Evolutionary conservation across 225 moss, liverwort and hornwort species (phyloP), one percentile per base, ranked within the genome.

Genomic region (Straminergon stramineum): DNA sequence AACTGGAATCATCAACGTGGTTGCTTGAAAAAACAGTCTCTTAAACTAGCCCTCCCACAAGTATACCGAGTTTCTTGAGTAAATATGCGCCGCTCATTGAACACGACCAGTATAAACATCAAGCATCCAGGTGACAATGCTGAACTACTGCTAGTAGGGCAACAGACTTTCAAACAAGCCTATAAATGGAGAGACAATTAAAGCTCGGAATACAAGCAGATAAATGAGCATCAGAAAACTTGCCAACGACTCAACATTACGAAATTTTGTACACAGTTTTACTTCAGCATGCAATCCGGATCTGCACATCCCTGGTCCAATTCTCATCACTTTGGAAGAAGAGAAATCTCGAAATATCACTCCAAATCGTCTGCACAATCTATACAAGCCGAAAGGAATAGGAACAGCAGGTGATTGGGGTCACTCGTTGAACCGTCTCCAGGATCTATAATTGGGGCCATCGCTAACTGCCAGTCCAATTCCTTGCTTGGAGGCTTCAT

Each of bases 391-490:
- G 34, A 43, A 62, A 58, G 58, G 39, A 28, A 58, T 80, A 80
- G 58, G 7, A 58, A 18, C 58, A 11, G 58, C 41, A 28, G 12
- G 60, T 19, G 60, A 60, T 81, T 60, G 41, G 45, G 81, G 55
- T 92, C 89, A 94, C 75, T 92, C 93, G 21, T 92, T 86, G 53
- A 91, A 91, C 85, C 95, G 90, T 85, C 86, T 92, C 95, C 95
- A 95, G 67, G 91, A 92, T 78, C 93, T 88, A 63, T 88, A 94
- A 69, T 93, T 92, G 32, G 86, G 82, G 73, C 93, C 90, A 90
- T 95, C 91, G 63, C 94, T 93, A 34, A 95, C 83, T 48, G 95
- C 92, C 26, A 93, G 82, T 70, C 94, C 92, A 73, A 94, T 91
- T 21, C 93, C 94, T 78, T 80, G 88, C 88, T 89, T 91, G 5